Base-by-base conservation (phyloP, 2,329 filamentous ascomycete genomes). In the Neurospora sp. region DNA sequence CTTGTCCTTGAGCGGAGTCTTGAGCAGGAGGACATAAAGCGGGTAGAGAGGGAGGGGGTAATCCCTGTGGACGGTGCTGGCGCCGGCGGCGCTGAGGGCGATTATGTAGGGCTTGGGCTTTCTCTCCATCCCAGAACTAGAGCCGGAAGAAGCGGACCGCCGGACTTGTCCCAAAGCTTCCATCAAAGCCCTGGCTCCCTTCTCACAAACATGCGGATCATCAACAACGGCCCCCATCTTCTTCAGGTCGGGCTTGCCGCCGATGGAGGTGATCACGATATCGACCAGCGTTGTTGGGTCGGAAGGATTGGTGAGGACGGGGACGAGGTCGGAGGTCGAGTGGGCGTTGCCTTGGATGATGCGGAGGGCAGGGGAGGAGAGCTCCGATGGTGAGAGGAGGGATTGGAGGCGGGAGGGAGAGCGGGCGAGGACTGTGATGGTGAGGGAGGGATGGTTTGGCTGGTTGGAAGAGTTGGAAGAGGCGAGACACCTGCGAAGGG, bases 361-460 rank as follows among this genome's bases (percentile, higher is more conserved):
- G 8, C 73, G 77, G 3, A 87, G 81, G 71, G 82, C 81, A 15
- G 79, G 72, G 67, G 67, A 68, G 6, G 68, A 13, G 68, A 75
- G 72, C 11, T 73, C 36, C 17, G 73, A 72, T 0, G 76, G 67
- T 3, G 80, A 74, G 68, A 85, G 73, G 10, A 78, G 72, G 66
- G 75, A 71, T 17, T 78, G 78, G 38, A 88, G 82, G 71, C 84
- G 86, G 67, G 81, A 79, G 8, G 85, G 83, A 1, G 79, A 83
- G 62, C 86, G 84, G 74, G 81, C 85, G 42, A 87, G 80, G 66
- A 82, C 85, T 67, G 82, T 78, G 77, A 84, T 86, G 8, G 75
- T 78, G 75, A 83, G 33, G 33, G 33, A 36, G 33, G 33, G 6
- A 36, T 36, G 33, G 33, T 33, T 33, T 33, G 28, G 28, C 28